phyloP scores from a whole-genome alignment of 495 filamentous ascomycete genomes.

The Podospora didyma region DNA sequence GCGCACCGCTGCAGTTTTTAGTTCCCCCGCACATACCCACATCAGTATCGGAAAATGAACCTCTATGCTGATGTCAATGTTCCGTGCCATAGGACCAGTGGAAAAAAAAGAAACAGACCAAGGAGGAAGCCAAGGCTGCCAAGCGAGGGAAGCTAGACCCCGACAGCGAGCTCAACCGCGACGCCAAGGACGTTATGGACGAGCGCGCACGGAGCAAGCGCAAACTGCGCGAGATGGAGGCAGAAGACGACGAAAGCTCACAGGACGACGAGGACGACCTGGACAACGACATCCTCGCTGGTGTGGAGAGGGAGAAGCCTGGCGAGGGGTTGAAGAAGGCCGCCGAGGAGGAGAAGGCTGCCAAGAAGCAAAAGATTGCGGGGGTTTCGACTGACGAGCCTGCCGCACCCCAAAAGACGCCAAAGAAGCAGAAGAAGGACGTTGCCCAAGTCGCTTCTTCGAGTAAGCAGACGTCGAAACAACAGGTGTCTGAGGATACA shows the following conservation, averaged over 20 bases:
- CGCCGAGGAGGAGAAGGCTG: constrained; percentile 40
- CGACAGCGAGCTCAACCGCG: constrained; percentile 64
- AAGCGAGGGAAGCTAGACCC: constrained; percentile 82
- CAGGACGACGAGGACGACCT: constrained; percentile 35
- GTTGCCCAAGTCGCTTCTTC: neutral
- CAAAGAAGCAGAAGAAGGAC: neutral
- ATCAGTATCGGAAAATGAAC: neutral
- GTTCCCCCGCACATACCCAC: constrained; percentile 13
- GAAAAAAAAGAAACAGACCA: constrained; percentile 83
- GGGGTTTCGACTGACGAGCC: neutral
- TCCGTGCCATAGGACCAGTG: constrained; percentile 66
- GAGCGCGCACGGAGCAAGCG: constrained; percentile 72
- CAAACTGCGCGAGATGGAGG: constrained; percentile 35
- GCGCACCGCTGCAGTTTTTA: neutral
- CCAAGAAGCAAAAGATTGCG: constrained; percentile 30
- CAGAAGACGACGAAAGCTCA: constrained; percentile 23
- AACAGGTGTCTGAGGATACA: constrained; percentile 9
- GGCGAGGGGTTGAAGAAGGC: constrained; percentile 48
- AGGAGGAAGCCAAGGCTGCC: constrained; percentile 72
- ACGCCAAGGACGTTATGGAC: constrained; percentile 80
- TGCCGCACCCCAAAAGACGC: neutral
- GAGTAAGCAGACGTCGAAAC: constrained; percentile 17
- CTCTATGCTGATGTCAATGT: constrained; percentile 8
- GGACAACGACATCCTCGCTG: constrained; percentile 21
- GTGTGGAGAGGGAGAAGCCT: constrained; percentile 51